Evolutionary conservation across 1,284 basidiomycete species (phyloP).

Genomic region (Malassezia furfur): DNA sequence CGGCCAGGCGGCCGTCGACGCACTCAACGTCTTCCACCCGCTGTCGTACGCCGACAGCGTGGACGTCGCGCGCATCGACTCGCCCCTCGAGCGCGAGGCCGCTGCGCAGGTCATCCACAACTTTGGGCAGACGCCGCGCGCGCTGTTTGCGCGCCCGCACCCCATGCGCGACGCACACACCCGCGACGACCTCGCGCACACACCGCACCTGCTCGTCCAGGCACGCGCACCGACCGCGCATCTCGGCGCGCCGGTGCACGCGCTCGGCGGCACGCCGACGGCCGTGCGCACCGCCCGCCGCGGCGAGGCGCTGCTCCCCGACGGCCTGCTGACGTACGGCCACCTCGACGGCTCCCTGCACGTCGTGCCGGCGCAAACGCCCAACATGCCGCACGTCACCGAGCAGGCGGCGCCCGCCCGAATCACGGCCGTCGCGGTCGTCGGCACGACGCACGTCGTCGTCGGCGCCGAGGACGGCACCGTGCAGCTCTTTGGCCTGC

Average conservation of each 20-base stretch:
- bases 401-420: constrained; percentile 21
- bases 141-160: constrained; percentile 76
- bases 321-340: constrained; percentile 59
- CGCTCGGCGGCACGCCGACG: constrained; percentile 54
- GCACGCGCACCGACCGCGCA: constrained; percentile 16
- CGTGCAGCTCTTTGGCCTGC: constrained; percentile 17
- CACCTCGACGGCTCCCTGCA: constrained; percentile 54
- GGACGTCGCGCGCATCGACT: constrained; percentile 61
- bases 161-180: constrained; percentile 49
- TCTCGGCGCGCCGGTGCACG: constrained; percentile 15
- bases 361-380: constrained; percentile 45
- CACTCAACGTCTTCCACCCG: constrained; percentile 83
- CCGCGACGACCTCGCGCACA: constrained; percentile 63
- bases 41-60: constrained; percentile 69
- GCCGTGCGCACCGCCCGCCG: constrained; percentile 59
- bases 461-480: constrained; percentile 48
- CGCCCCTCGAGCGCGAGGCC: constrained; percentile 77
- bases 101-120: constrained; percentile 93
- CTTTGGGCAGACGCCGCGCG: constrained; percentile 51
- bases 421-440: constrained; percentile 58
- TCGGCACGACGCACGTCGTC: constrained; percentile 56
- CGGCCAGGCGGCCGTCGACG: constrained; percentile 50
- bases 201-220: constrained; percentile 50
- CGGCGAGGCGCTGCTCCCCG: constrained; percentile 58
- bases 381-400: constrained; percentile 58